A percentile compares a stretch with the other conserved stretches of the same genome.
phyloP scores from a whole-genome alignment of 78 protist species.

The Diacronema lutheri region DNA sequence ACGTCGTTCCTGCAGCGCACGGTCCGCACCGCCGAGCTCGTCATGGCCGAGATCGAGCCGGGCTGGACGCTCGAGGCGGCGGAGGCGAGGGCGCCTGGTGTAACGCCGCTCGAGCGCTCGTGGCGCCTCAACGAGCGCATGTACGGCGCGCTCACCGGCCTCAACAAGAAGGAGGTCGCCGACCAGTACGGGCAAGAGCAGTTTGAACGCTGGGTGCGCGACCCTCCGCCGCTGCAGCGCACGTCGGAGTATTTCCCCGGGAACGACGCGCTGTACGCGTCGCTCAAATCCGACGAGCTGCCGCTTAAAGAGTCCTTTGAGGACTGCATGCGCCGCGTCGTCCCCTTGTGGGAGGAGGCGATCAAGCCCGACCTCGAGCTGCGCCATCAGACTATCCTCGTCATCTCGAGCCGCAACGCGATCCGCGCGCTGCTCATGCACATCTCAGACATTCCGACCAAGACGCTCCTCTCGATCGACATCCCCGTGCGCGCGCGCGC shows the following conservation, averaged over 20 bases:
- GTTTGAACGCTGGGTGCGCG: not conserved
- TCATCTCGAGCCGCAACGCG: not conserved
- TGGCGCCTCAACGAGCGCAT: constrained; percentile 26
- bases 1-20: constrained; percentile 9
- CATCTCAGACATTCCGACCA: too few species aligned
- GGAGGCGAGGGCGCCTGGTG: too few species aligned
- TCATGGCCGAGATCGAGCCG: not conserved
- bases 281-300: too few species aligned
- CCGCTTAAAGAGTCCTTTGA: not conserved
- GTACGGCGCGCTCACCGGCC: constrained; percentile 18
- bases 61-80: too few species aligned
- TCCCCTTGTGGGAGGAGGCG: not conserved
- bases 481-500: too few species aligned
- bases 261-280: too few species aligned
- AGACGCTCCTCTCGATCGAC: too few species aligned
- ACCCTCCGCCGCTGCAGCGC: not conserved
- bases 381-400: not conserved
- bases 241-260: not conserved
- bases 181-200: too few species aligned
- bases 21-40: not conserved
- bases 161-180: not conserved
- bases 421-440: not conserved
- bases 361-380: not conserved
- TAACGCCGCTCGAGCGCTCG: not conserved
- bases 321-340: not conserved